Base-by-base conservation (phyloP, 768 basidiomycete genomes). In the Leccinum subgranulosum region DNA sequence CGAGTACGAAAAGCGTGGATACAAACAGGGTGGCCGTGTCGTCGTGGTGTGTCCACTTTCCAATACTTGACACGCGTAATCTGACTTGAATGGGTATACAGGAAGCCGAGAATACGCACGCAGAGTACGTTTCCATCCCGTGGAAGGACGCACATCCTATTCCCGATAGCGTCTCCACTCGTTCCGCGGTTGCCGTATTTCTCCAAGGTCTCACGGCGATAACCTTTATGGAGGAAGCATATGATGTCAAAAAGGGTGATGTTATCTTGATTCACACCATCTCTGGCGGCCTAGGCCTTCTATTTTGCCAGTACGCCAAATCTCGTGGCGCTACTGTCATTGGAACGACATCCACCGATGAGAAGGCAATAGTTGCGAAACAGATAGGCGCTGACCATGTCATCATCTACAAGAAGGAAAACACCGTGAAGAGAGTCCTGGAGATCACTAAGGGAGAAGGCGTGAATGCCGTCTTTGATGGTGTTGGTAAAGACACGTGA, bases 401-500 rank as follows among this genome's bases (percentile, higher is more conserved):
- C 50, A 86, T 98, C 59, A 70, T 94, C 41, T 94, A 93, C 72
- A 82, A 81, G 11, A 76, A 80, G 48, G 90, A 92, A 66, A 81
- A 92, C 58, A 87, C 87, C 0, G 87, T 91, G 11, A 68, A 87
- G 61, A 80, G 85, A 47, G 90, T 91, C 15, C 69, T 87, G 54
- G 85, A 89, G 64, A 73, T 93, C 54, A 93, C 92, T 0, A 83
- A 84, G 43, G 90, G 90, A 7, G 79, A 85, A 62, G 91, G 92
- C 15, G 90, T 94, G 5, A 83, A 96, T 60, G 95, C 84, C 15
- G 82, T 93, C 23, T 96, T 88, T 66, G 96, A 99, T 66, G 96
- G 96, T 28, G 93, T 99, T n/a, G 96, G 96, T 2, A 95, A 91
- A 76, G 90, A 93, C 70, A 98, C 94, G 83, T 95, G 74, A 56